Conservation (phyloP, 495 filamentous ascomycete genomes). For the Lepraria neglecta region DNA sequence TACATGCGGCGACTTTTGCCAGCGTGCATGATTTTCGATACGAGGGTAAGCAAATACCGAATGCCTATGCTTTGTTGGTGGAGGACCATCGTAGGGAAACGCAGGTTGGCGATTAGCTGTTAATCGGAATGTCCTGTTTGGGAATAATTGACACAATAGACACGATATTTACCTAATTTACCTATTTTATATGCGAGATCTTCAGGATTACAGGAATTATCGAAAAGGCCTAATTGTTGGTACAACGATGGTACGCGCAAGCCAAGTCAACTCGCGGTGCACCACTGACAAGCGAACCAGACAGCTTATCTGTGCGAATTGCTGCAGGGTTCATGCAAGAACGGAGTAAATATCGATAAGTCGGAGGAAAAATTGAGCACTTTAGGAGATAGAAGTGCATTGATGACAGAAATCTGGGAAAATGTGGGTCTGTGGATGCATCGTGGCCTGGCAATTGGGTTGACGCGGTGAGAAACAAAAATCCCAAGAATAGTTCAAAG, state of each 20-base stretch:
- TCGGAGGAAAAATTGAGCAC: slow-evolving; percentile 10
- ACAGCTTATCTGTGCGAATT: not conserved
- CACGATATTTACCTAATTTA: slow-evolving; percentile 2
- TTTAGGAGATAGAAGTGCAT: slow-evolving; percentile 6
- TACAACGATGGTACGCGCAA: no score
- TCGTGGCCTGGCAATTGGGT: slow-evolving; percentile 10
- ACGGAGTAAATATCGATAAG: slow-evolving; percentile 7
- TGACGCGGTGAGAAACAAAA: slow-evolving; percentile 5
- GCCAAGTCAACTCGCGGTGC: no score
- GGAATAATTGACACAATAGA: slow-evolving; percentile 2
- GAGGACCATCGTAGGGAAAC: not conserved
- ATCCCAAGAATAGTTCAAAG: not conserved
- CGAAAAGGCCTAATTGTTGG: no score
- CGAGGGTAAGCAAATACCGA: slow-evolving; percentile 1
- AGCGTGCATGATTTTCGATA: not conserved
- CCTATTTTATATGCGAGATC: not conserved
- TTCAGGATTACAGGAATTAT: not conserved
- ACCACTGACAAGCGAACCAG: slow-evolving; percentile 4
- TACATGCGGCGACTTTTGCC: slow-evolving; percentile 6
- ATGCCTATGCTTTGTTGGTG: not conserved
- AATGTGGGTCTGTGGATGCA: slow-evolving; percentile 2
- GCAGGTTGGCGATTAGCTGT: not conserved
- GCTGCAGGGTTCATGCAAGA: slow-evolving; percentile 1
- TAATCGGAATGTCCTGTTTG: not conserved
- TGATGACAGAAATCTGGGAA: slow-evolving; percentile 5